A percentile compares a stretch with the other conserved stretches of the same genome.
phyloP scores from a whole-genome alignment of 257 asterid genomes.

The Salvia splendens region DNA sequence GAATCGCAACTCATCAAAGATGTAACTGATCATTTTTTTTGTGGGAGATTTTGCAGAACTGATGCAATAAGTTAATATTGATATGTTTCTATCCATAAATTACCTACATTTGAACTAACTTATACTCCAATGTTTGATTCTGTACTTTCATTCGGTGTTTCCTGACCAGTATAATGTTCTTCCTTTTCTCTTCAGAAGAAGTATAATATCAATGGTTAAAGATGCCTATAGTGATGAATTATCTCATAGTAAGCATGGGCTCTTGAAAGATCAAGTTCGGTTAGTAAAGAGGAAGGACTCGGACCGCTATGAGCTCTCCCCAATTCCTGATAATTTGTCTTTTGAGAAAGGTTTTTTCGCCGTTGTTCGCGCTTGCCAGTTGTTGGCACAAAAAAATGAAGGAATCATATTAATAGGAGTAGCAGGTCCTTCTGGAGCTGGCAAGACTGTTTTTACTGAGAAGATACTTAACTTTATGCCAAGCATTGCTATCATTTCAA shows the following conservation, averaged over 20 bases:
- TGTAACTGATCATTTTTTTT: neutral
- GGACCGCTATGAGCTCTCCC: constrained; percentile 70
- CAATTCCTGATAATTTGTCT: constrained; percentile 71
- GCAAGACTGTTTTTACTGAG: constrained; percentile 74
- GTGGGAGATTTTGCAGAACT: neutral
- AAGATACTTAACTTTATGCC: constrained; percentile 85
- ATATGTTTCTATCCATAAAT: constrained; percentile 12
- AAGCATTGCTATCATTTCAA: constrained; percentile 85
- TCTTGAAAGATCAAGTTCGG: constrained; percentile 91
- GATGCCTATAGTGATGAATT: constrained; percentile 48
- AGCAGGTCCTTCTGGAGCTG: constrained; percentile 99
- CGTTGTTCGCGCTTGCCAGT: constrained; percentile 84
- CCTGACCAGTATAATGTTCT: constrained; percentile 1
- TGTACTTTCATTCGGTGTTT: neutral
- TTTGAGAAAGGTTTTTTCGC: constrained; percentile 97
- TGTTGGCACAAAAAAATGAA: constrained; percentile 82
- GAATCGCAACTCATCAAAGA: neutral
- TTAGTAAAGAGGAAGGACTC: constrained; percentile 75
- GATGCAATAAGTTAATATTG: neutral
- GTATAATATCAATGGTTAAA: constrained; percentile 47
- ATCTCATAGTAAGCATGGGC: constrained; percentile 64
- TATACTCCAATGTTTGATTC: neutral
- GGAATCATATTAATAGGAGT: constrained; percentile 80
- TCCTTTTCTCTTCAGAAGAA: constrained; percentile 39
- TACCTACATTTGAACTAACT: neutral